Percentiles rank a stretch among this genome's conserved stretches.
Evolutionary conservation across 2,329 filamentous ascomycete genomes (phyloP).

Genomic region (Clonostachys rosea): DNA sequence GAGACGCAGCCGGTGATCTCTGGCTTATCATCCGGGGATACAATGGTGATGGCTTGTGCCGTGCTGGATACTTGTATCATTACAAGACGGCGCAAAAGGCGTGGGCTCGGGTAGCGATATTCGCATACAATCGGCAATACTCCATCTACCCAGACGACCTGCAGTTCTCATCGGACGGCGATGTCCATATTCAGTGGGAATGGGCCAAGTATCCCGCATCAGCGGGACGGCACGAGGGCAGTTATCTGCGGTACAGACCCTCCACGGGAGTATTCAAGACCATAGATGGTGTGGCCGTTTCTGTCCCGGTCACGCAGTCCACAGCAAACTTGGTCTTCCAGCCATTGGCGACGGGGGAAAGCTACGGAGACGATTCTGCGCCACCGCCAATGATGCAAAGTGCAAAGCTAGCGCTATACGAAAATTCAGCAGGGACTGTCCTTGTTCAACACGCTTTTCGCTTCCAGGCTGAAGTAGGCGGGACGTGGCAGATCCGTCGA

Average conservation of each 20-base stretch:
- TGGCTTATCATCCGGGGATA: constrained; percentile 10
- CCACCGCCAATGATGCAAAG: constrained; percentile 10
- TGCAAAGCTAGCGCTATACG: constrained; percentile 12
- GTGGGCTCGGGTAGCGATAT: constrained; percentile 7
- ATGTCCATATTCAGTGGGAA: constrained; percentile 17
- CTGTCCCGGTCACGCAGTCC: constrained; percentile 7
- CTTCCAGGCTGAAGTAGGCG: constrained; percentile 8
- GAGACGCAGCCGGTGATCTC: constrained; percentile 7
- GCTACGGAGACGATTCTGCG: constrained; percentile 9
- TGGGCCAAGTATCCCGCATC: constrained; percentile 17
- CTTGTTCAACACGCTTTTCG: constrained; percentile 9
- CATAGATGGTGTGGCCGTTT: constrained; percentile 3
- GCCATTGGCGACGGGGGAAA: constrained; percentile 12
- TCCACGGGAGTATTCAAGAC: constrained; percentile 10
- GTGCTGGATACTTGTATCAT: constrained; percentile 9
- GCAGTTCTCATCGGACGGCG: constrained; percentile 15
- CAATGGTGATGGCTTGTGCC: constrained; percentile 1
- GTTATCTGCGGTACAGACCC: constrained; percentile 13
- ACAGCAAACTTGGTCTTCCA: constrained; percentile 8
- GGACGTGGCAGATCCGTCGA: constrained; percentile 9
- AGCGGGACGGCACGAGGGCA: constrained; percentile 14
- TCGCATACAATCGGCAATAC: constrained; percentile 12
- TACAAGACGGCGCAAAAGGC: constrained; percentile 5
- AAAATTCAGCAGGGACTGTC: constrained; percentile 6
- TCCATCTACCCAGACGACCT: constrained; percentile 17